These are phyloP conservation scores for Flaveria sonorensis DNA, from an alignment of 129 eudicot genomes.

Conservation along the genomic window DNA sequence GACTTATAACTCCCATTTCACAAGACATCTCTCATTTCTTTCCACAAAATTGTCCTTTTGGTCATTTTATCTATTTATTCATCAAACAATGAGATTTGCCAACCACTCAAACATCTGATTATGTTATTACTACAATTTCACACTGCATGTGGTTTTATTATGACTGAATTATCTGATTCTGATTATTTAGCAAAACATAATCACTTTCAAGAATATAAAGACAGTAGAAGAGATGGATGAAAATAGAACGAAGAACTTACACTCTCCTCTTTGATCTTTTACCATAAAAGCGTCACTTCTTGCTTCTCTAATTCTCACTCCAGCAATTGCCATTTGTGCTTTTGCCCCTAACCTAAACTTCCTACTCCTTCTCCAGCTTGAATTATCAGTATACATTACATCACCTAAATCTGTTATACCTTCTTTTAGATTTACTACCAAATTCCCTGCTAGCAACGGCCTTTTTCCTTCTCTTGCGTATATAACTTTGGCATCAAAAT, in stretches of 20 bases:
- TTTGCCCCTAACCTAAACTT: conserved; percentile 80
- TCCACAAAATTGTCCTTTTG: not conserved
- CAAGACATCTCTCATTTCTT: not conserved
- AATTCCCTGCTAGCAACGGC: conserved; percentile 72
- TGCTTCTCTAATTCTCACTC: conserved; percentile 65
- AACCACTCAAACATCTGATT: not conserved
- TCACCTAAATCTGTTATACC: conserved; percentile 69
- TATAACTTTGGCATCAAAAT: conserved; percentile 46
- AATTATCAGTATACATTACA: conserved; percentile 71
- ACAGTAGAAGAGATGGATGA: conserved; percentile 4
- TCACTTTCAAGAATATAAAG: not conserved
- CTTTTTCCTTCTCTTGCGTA: conserved; percentile 75
- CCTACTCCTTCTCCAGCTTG: conserved; percentile 85
- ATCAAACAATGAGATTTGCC: not conserved
- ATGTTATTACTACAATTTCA: not conserved
- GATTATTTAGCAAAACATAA: conserved; percentile 5
- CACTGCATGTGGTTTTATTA: not conserved
- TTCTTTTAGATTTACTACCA: conserved; percentile 41
- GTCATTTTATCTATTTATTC: not conserved
- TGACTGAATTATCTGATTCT: not conserved
- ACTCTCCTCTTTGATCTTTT: conserved; percentile 85
- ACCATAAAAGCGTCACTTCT: conserved; percentile 70
- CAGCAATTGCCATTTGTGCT: conserved; percentile 37
- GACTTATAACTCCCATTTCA: not conserved
- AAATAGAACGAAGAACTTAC: conserved; percentile 46